Conservation (phyloP, 2,329 filamentous ascomycete species). For the Eurotiales sp. region DNA sequence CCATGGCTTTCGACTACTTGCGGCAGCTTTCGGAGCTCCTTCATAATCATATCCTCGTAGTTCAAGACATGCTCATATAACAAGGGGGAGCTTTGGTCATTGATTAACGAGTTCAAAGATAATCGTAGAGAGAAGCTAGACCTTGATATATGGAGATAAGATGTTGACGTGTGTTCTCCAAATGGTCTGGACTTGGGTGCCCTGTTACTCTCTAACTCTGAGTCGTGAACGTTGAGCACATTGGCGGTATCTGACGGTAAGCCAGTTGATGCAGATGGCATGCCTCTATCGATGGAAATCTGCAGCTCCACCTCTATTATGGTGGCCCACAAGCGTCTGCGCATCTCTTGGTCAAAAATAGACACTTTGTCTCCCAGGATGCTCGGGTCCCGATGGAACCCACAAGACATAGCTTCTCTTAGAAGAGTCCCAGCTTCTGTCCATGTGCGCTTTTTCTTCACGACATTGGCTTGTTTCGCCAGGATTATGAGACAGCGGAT, state of each 20-base stretch:
- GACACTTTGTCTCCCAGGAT: constrained; percentile 33
- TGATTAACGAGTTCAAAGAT: constrained; percentile 25
- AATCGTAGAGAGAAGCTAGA: constrained; percentile 24
- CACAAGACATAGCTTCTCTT: constrained; percentile 47
- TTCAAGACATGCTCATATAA: constrained; percentile 24
- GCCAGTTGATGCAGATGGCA: constrained; percentile 34
- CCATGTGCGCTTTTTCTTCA: constrained; percentile 52
- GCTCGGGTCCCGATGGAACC: constrained; percentile 48
- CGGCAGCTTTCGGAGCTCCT: constrained; percentile 23
- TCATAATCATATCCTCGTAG: constrained; percentile 24
- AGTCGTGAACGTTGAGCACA: constrained; percentile 27
- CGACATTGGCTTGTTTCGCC: constrained; percentile 45
- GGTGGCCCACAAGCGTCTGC: constrained; percentile 50
- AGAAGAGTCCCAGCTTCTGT: constrained; percentile 45
- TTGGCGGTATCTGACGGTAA: constrained; percentile 16
- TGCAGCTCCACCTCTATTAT: constrained; percentile 53
- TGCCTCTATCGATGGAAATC: constrained; percentile 47
- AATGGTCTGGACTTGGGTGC: constrained; percentile 19
- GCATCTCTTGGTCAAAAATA: constrained; percentile 48
- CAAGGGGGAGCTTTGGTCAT: constrained; percentile 22
- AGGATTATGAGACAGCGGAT: constrained; percentile 46
- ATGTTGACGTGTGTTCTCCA: constrained; percentile 23
- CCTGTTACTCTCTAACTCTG: constrained; percentile 19
- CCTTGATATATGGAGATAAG: constrained; percentile 24
- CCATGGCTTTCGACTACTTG: constrained; percentile 15